Evolutionary conservation across 495 filamentous ascomycete genomes (phyloP), one percentile per base, ranked within the genome.

Genomic region (Thermothielavioides terrestris): DNA sequence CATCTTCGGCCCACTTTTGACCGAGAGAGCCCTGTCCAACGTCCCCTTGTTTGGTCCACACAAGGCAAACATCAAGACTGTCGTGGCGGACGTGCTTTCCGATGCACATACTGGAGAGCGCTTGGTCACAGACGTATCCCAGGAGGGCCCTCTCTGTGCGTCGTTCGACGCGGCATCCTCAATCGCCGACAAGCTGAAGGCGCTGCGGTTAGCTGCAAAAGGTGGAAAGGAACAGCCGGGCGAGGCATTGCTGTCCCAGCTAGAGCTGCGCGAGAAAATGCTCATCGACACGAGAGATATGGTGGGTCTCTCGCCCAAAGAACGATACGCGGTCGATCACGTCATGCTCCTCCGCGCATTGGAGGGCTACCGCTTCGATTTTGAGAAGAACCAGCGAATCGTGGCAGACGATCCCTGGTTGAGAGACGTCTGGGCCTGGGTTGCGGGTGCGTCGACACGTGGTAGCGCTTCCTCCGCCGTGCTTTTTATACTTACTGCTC

Each of bases 361-460:
- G 49, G 82, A 85, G 60, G 85, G 86, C 1, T 96, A 96, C 60
- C 69, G 86, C 1, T 89, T 94, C 56, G 76, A 95, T 60, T 84
- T 76, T 50, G 56, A 64, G 10, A 77, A 69, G 25, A 96, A 95
- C 56, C 76, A 75, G 50, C 58, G 75, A 7, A 79, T 95, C 21
- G 66, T 85, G 1, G 64, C 72, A 1, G 83, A 90, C 55, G 84
- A 95, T 63, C 74, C 74, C n/a, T 84, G 79, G 73, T 70, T 94
- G 8, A 77, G 80, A 52, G 81, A 83, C 32, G 67, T 88, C 37
- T 96, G 89, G 89, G 73, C 69, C 34, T 90, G 85, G 85, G 66
- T 88, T 56, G 68, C 75, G 56, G 76, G 85, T 87, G 69, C 61
- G 79, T 45, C 0, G 20, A 9, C 12, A 26, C 5, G 3, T 34